Evolutionary conservation across 495 filamentous ascomycete species (phyloP).

Genomic region (Xylaria longipes): DNA sequence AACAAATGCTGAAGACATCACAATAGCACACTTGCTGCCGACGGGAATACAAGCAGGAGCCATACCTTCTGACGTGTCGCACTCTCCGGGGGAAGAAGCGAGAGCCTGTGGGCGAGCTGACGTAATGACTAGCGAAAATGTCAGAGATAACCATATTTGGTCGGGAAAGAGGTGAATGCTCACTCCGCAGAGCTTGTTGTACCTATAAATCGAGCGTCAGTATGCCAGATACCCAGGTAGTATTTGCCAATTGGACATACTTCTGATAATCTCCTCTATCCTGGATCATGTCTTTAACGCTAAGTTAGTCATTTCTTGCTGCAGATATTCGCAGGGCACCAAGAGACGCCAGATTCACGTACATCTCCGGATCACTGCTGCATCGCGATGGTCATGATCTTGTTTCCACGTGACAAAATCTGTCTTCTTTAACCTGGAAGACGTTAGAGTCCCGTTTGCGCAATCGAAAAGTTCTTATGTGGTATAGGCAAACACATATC

Average conservation of each 20-base stretch:
- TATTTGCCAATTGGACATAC: slow-evolving; percentile 60
- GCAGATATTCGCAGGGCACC: too few relatives aligned
- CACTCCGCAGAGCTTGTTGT: slow-evolving; percentile 83
- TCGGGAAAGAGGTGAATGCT: slow-evolving; percentile 28
- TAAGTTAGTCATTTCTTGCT: not conserved
- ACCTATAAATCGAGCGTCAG: slow-evolving; percentile 56
- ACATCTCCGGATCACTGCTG: slow-evolving; percentile 76
- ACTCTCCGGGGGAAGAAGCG: slow-evolving; percentile 77
- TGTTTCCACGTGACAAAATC: slow-evolving; percentile 94
- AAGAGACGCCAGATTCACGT: not conserved
- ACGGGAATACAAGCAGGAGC: not conserved
- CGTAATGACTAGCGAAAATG: slow-evolving; percentile 64
- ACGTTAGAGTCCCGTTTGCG: slow-evolving; percentile 51
- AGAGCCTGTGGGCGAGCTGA: slow-evolving; percentile 85
- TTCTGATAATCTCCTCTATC: slow-evolving; percentile 81
- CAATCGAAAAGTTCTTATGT: not conserved
- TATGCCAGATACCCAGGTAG: slow-evolving; percentile 55
- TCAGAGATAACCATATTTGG: slow-evolving; percentile 29
- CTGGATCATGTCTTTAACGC: slow-evolving; percentile 69
- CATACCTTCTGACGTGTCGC: slow-evolving; percentile 60
- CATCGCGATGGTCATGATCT: slow-evolving; percentile 83
- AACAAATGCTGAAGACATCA: not conserved
- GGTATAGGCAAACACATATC: not conserved
- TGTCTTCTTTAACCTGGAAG: slow-evolving; percentile 74
- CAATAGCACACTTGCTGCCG: not conserved